These are phyloP conservation scores for Nakazawaea populi DNA, from an alignment of 805 yeast genomes.

Conservation along the genomic window DNA sequence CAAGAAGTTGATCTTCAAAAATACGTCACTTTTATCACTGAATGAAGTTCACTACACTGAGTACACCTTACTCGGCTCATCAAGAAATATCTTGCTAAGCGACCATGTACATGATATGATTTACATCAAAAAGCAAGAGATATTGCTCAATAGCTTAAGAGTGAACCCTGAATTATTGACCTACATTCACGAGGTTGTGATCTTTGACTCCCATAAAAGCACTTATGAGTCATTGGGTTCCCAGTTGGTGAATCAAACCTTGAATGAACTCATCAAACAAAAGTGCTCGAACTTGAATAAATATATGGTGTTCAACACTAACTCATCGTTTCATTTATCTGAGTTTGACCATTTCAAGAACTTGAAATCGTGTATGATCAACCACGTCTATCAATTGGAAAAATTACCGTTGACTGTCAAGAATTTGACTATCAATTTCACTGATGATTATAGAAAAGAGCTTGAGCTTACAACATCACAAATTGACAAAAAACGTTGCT, in stretches of 20 bases:
- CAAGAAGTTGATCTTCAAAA: constrained; percentile 28
- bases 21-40: constrained; percentile 23
- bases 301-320: constrained; percentile 13
- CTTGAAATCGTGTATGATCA: constrained; percentile 13
- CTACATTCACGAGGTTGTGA: constrained; percentile 27
- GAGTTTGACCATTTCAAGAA: constrained; percentile 3
- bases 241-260: constrained; percentile 16
- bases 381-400: constrained; percentile 15
- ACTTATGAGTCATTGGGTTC: constrained; percentile 14
- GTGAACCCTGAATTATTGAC: constrained; percentile 28
- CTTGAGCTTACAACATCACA: neutral
- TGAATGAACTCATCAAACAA: constrained; percentile 18
- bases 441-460: constrained; percentile 9
- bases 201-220: constrained; percentile 24
- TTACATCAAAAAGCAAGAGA: constrained; percentile 31
- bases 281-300: constrained; percentile 9
- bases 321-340: constrained; percentile 9
- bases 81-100: constrained; percentile 26
- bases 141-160: constrained; percentile 30
- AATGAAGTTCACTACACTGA: constrained; percentile 15
- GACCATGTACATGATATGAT: constrained; percentile 30
- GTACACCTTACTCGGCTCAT: constrained; percentile 35
- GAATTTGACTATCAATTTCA: constrained; percentile 14
- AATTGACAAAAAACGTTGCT: constrained; percentile 5
- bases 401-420: constrained; percentile 15